Conservation (phyloP, 108 stramenopile species). For the Cylindrotheca closterium region DNA sequence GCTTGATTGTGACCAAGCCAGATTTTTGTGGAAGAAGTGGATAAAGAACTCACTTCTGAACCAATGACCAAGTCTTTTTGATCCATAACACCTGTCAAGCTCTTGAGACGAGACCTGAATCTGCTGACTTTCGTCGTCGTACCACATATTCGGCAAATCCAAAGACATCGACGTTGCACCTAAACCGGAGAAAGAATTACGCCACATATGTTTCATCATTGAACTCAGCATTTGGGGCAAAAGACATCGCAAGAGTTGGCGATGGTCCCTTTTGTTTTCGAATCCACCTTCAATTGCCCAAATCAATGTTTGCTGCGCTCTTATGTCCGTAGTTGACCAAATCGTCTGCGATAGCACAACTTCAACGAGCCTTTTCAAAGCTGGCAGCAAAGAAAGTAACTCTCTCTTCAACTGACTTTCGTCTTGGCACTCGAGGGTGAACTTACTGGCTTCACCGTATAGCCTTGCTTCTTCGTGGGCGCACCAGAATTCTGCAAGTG, state of each 20-base stretch:
- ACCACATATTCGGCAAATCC: slow-evolving; percentile 61
- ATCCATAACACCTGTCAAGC: slow-evolving; percentile 1
- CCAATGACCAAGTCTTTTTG: slow-evolving; percentile 18
- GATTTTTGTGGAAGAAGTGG: slow-evolving; percentile 15
- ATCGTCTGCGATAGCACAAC: slow-evolving; percentile 35
- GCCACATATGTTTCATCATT: slow-evolving; percentile 49
- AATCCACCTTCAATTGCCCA: slow-evolving; percentile 74
- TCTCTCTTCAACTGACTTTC: background rate
- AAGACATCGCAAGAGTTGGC: slow-evolving; percentile 38
- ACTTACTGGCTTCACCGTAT: slow-evolving; percentile 33
- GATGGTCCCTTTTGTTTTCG: slow-evolving; percentile 23
- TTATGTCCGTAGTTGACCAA: slow-evolving; percentile 61
- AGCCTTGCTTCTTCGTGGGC: slow-evolving; percentile 50
- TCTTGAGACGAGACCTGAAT: background rate
- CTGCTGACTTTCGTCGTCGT: slow-evolving; percentile 7
- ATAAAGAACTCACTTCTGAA: slow-evolving; percentile 34
- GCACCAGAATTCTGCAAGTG: slow-evolving; percentile 69
- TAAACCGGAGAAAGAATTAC: slow-evolving; percentile 57
- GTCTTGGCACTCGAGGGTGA: slow-evolving; percentile 24
- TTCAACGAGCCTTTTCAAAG: slow-evolving; percentile 38
- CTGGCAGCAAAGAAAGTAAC: slow-evolving; percentile 3
- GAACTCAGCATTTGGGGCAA: slow-evolving; percentile 54
- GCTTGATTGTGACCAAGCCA: slow-evolving; percentile 11
- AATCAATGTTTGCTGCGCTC: slow-evolving; percentile 81
- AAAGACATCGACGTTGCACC: slow-evolving; percentile 41